These are phyloP conservation scores for Botryobasidium botryosum DNA, from an alignment of 768 basidiomycete species.

Conservation along the genomic window DNA sequence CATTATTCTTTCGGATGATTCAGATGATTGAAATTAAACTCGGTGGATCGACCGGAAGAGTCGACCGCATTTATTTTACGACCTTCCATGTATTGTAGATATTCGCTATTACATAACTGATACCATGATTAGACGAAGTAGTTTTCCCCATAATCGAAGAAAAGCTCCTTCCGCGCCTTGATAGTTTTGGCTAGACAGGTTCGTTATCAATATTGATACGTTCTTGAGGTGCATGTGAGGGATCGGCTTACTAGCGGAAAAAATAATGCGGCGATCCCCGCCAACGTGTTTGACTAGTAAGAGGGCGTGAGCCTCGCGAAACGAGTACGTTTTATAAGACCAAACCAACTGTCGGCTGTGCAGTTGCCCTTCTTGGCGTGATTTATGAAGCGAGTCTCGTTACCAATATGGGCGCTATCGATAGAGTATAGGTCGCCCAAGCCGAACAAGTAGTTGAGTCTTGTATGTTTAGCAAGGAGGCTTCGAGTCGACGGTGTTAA, in stretches of 20 bases:
- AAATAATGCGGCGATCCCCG: slow-evolving; percentile 48
- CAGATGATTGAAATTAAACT: no score
- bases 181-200: slow-evolving; percentile 24
- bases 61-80: no score
- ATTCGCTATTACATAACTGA: no score
- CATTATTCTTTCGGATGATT: no score
- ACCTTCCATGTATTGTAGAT: no score
- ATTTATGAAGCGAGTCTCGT: slow-evolving; percentile 53
- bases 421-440: slow-evolving; percentile 31
- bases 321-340: background rate
- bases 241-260: slow-evolving; percentile 40
- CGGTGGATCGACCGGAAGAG: no score
- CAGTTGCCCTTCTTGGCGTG: slow-evolving; percentile 34
- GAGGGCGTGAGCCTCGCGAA: background rate
- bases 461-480: no score
- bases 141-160: slow-evolving; percentile 45
- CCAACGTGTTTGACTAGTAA: slow-evolving; percentile 41
- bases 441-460: slow-evolving; percentile 49
- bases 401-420: slow-evolving; percentile 42
- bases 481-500: no score
- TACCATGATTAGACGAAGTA: no score
- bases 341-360: slow-evolving; percentile 25
- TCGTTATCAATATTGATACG: background rate
- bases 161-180: slow-evolving; percentile 30
- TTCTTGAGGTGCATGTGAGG: background rate